Evolutionary conservation across 139 green algal species (phyloP), one percentile per base, ranked within the genome.

Genomic region (Ettlia oleoabundans): DNA sequence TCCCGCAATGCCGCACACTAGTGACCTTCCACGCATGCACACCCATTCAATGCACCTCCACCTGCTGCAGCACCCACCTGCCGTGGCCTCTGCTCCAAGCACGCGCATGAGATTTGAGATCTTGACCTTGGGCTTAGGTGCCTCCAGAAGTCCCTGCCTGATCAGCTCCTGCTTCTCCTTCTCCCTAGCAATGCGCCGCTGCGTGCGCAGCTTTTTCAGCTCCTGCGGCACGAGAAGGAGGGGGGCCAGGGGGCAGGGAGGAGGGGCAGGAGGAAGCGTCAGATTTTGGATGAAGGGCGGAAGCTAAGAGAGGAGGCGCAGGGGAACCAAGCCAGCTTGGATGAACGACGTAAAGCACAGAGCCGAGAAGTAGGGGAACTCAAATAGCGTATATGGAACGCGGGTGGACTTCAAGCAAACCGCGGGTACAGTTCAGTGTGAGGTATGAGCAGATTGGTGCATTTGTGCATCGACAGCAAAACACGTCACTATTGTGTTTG

Each of bases 101-200:
- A 99, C 96, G 0, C 94, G 84, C 91, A 98, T 96, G 78, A 99
- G 86, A 91, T 99, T 99, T 86, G 90, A 93, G 52, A 99, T 94
- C 88, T 98, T 98, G 38, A 99, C 92, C 89, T 99, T 99, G 85
- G 96, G 92, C 85, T 96, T 95, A 26, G 97, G 94, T 9, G 97
- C 90, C 89, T 99, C 96, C 74, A 99, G 86, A 84, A 99, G 86
- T 2, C 97, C 97, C 85, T 97, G 90, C 72, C 81, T 37, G 18
- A 81, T 55, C n/a, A 99, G 90, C 85, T 98, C 96, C 91, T 99
- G 96, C 90, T 97, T 96, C 88, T 99, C 97, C 90, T 97, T 95
- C 85, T 99, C 97, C 0, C 95, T 79, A 51, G 95, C 95, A 69
- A 93, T 67, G 15, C 97, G 89, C 68, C 93, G 82, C 90, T 99